Evolutionary conservation across 345 rosid species (phyloP).

Genomic region (Limnanthes douglasii): DNA sequence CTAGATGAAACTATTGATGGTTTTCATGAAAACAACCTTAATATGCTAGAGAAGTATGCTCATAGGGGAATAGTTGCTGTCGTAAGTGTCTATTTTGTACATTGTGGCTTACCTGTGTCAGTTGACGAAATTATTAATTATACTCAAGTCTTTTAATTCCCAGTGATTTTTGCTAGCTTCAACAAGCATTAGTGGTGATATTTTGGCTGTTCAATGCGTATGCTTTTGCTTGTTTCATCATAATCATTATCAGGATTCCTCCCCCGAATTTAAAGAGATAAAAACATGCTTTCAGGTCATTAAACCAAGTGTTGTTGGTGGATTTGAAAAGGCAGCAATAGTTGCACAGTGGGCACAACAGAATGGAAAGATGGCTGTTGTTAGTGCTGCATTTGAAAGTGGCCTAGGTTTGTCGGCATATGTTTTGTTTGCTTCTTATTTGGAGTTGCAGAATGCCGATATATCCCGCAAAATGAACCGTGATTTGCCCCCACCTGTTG

Average conservation of each 20-base stretch:
- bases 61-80: conserved; percentile 80
- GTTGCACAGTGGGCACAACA: conserved; percentile 78
- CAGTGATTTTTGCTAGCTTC: too few relatives aligned
- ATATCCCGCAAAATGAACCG: conserved; percentile 19
- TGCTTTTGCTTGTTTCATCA: too few relatives aligned
- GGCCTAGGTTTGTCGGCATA: conserved; percentile 59
- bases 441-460: conserved; percentile 48
- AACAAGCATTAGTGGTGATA: too few relatives aligned
- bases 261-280: too few relatives aligned
- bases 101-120: too few relatives aligned
- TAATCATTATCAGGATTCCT: too few relatives aligned
- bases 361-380: conserved; percentile 72
- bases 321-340: conserved; percentile 67
- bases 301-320: conserved; percentile 84
- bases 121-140: too few relatives aligned
- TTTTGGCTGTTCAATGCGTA: too few relatives aligned
- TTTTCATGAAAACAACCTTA: conserved; percentile 33
- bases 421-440: conserved; percentile 48
- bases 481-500: conserved; percentile 24
- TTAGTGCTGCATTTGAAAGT: conserved; percentile 90
- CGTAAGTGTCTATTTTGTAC: conserved; percentile 31
- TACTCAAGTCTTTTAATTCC: too few relatives aligned
- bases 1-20: conserved; percentile 78
- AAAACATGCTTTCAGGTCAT: conserved; percentile 66
- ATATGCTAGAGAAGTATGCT: conserved; percentile 38